phyloP scores from a whole-genome alignment of 768 basidiomycete species.

The Tremella mesenterica region DNA sequence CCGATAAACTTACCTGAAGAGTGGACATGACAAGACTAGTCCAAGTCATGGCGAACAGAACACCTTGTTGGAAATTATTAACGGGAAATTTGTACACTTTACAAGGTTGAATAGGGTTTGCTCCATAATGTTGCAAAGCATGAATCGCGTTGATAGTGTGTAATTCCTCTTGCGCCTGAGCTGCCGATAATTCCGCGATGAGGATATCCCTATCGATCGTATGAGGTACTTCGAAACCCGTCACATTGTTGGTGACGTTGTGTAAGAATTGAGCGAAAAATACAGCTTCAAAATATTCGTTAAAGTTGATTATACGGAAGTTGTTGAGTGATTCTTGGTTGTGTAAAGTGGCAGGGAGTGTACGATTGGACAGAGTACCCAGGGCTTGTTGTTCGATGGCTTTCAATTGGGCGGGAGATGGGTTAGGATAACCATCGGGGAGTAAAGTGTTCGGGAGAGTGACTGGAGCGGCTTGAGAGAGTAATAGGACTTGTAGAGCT shows the following conservation, averaged over 20 bases:
- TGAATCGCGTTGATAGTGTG: constrained; percentile 4
- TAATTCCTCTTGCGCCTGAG: constrained; percentile 1
- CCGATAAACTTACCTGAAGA: too few species aligned
- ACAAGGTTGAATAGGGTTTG: constrained; percentile 4
- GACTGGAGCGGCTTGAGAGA: too few species aligned
- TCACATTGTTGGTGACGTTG: constrained; percentile 8
- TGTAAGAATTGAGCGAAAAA: constrained; percentile 2
- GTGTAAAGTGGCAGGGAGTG: constrained; percentile 3
- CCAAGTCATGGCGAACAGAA: neutral
- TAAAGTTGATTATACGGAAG: constrained; percentile 3
- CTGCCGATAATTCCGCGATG: neutral
- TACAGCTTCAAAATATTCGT: constrained; percentile 8
- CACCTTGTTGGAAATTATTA: neutral
- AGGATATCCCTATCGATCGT: neutral
- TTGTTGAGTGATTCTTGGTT: constrained; percentile 2
- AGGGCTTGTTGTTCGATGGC: constrained; percentile 1
- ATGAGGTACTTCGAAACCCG: constrained; percentile 1
- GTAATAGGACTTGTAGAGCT: too few species aligned
- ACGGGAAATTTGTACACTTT: constrained; percentile 7
- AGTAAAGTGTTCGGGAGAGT: too few species aligned
- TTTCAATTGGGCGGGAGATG: too few species aligned
- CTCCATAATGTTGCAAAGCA: neutral
- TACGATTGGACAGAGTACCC: constrained; percentile 5
- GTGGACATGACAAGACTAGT: constrained; percentile 7
- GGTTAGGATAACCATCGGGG: too few species aligned